A percentile compares a stretch with the other conserved stretches of the same genome.
These are phyloP conservation scores for Glaciozyma martinii DNA, from an alignment of 768 basidiomycete species.

Conservation along the genomic window DNA sequence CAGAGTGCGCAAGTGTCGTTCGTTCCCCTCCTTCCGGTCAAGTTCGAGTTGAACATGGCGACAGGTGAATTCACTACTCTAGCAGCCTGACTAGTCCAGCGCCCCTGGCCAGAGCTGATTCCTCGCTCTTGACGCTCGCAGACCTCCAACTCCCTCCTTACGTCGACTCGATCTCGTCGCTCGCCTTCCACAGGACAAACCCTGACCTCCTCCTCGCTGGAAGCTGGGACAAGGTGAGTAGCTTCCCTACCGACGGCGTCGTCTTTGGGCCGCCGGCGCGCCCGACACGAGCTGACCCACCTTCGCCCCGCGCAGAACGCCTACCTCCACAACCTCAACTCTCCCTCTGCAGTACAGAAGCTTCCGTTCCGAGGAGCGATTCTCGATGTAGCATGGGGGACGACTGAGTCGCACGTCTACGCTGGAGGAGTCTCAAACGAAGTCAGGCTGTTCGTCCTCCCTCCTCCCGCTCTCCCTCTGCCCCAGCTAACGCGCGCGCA, in stretches of 20 bases:
- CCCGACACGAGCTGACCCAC: background rate
- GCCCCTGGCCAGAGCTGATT: too few species aligned
- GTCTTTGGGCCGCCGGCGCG: conserved; percentile 21
- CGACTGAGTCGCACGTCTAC: conserved; percentile 52
- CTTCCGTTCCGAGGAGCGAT: conserved; percentile 84
- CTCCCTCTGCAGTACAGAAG: conserved; percentile 63
- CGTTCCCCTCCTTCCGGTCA: too few species aligned
- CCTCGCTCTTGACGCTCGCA: background rate
- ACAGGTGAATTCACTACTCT: too few species aligned
- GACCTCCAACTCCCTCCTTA: conserved; percentile 23
- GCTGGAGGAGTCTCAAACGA: conserved; percentile 81
- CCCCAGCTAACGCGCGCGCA: background rate
- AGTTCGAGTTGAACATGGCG: too few species aligned
- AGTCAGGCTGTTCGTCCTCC: conserved; percentile 61
- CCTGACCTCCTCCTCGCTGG: conserved; percentile 71
- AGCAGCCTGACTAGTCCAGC: too few species aligned
- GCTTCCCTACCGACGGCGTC: background rate
- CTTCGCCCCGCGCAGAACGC: conserved; percentile 52
- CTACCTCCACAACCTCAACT: conserved; percentile 49
- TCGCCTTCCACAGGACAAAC: conserved; percentile 70
- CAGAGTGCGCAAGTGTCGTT: too few species aligned
- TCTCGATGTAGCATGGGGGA: conserved; percentile 58
- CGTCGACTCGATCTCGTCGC: conserved; percentile 37
- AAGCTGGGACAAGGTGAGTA: conserved; percentile 74
- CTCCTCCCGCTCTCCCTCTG: background rate